Evolutionary conservation across 192 early-diverging fungal species (phyloP).

Genomic region (Paraglomus occultum): DNA sequence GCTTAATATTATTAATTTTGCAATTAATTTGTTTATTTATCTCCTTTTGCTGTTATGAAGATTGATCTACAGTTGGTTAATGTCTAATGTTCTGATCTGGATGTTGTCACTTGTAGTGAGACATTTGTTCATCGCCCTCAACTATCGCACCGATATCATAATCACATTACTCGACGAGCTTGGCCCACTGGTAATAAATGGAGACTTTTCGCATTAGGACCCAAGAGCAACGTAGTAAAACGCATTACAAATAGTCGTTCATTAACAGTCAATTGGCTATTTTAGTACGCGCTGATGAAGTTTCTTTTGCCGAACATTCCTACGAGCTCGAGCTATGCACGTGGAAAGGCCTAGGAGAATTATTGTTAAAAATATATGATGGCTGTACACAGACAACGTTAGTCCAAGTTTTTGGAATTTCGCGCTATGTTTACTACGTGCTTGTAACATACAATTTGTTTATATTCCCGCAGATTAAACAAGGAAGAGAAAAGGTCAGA

Average conservation of each 20-base stretch:
- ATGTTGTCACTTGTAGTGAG: too few species aligned
- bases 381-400: too few species aligned
- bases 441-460: too few species aligned
- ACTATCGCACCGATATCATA: neutral
- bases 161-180: neutral
- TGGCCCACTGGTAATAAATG: neutral
- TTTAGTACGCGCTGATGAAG: neutral
- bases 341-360: constrained; percentile 15
- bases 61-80: neutral
- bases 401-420: too few species aligned
- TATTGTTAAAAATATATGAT: constrained; percentile 5
- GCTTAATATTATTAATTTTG: neutral
- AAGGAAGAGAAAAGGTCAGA: too few species aligned
- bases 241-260: constrained; percentile 16
- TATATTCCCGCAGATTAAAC: too few species aligned
- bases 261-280: neutral
- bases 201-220: too few species aligned
- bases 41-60: neutral
- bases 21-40: neutral
- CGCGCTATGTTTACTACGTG: too few species aligned
- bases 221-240: neutral
- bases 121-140: too few species aligned
- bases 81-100: too few species aligned
- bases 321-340: neutral
- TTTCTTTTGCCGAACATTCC: neutral